Base-by-base conservation (phyloP, 2,329 filamentous ascomycete species). In the Lecanosticta acicola region DNA sequence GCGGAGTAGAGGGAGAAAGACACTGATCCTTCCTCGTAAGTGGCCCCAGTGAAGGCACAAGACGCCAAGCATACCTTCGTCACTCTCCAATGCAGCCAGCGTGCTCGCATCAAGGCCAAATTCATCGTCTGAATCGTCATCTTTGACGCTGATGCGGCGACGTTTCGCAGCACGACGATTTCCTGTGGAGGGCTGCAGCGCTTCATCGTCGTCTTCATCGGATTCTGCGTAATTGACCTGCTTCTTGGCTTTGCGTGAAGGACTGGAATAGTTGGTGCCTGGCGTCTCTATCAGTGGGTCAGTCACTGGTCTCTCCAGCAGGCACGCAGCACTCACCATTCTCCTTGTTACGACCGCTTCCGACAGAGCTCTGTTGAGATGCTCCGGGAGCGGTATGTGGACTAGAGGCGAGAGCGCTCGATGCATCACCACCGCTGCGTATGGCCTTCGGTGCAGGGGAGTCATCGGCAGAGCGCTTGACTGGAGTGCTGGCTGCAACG, bases 211-310 rank as follows among this genome's bases (percentile, higher is more conserved):
- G 1, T 87, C 84, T 41, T 76, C 73, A 14, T 78, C 76, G 1
- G 87, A 89, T 60, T 96, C 90, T 53, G 85, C 83, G 65, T 97
- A 97, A 64, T 78, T 93, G 55, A 93, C 77, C 37, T 73, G 66
- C 59, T 81, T 84, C 64, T 79, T 82, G 10, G 72, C 74, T 75
- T 89, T 89, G 60, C 89, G 80, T 13, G 84, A 83, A 1, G 90
- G 89, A 61, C 89, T 94, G 62, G 81, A 85, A 3, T 71, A 73
- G 38, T 71, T 60, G 26, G 68, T 66, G 42, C 70, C 63, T 60
- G 68, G 63, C 54, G 64, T 63, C 61, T 73, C 71, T 73, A 58
- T 72, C 62, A 62, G 60, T 48, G 38, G 18, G 57, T 61, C 48
- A 65, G 70, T 69, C 76, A 66, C 59, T 71, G 59, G 42, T 59